Evolutionary conservation across 805 yeast species (phyloP), one percentile per base, ranked within the genome.

Genomic region (Yarrowia porcina): DNA sequence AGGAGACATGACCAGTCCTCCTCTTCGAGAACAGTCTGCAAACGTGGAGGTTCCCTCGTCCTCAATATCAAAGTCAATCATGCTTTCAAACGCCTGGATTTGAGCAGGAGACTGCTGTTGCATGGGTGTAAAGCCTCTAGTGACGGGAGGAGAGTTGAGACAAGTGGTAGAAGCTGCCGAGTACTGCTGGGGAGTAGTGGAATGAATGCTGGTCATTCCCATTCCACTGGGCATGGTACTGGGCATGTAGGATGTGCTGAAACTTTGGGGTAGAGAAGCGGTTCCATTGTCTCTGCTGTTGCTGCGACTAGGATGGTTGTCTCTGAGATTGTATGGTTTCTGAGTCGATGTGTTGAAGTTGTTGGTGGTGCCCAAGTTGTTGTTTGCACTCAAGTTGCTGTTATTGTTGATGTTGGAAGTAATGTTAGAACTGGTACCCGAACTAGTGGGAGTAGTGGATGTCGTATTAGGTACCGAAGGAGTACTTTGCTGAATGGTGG

Each of bases 21-120:
- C 61, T 28, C 61, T 10, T 18, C 39, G 25, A 10, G 49, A 56
- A 28, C 61, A 56, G 30, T 56, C 61, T 9, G 61, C 61, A 39
- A 56, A 56, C 8, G 61, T 56, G 2, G 61, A 56, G 9, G 61
- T 56, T 3, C 61, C 61, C 13, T 56, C 61, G n/a, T 56, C 61
- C 7, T 39, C 61, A 12, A 56, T 56, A 23, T 56, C 61, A 30
- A 56, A 56, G 39, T 56, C 61, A 10, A 56, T 41, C 61, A 56
- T 56, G 11, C 39, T 28, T 20, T 56, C 61, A 39, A 39, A 56
- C 10, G 61, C 61, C 30, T 27, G 36, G 39, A 56, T 56, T 25
- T 52, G 42, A 0, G 59, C 59, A 2, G 59, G 59, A 1, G 59
- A 52, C 42, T 52, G 59, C 20, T 49, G 57, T 17, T 52, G 59